Base-by-base conservation (phyloP, 805 yeast species). In the Cyberlindnera saturnus region DNA sequence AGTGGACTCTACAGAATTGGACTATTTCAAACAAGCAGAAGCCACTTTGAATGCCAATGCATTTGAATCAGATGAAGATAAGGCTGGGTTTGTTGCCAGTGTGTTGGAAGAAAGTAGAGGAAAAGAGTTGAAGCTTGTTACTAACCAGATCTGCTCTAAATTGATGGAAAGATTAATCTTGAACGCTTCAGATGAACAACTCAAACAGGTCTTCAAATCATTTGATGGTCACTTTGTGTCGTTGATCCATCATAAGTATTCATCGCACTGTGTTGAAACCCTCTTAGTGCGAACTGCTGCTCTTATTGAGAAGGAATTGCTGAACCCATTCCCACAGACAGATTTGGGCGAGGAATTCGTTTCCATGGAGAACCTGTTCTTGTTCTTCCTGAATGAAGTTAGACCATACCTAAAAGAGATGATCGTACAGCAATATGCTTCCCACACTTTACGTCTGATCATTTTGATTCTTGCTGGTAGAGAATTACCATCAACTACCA, bases 61-160 rank as follows among this genome's bases (percentile, higher is more conserved):
- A 0, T 87, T 91, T 57, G 86, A 77, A 16, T 65, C 71, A 15
- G 71, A 75, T 4, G 96, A 86, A 42, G 97, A 90, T 50, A 75
- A 81, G 52, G 63, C 61, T 7, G 82, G 83, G 2, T 89, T 91
- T 56, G 80, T 87, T 28, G 63, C 74, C 3, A 82, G 93, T 53
- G 86, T 91, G 2, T 72, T 90, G 51, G 91, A 83, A 50, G 99
- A 93, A 66, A 76, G 89, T 18, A 71, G 74, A 38, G 96, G 96
- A 3, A 89, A 90, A 55, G 98, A 91, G 63, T 69, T 93, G 52
- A 91, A 93, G 63, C 71, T 91, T 34, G 96, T 86, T 4, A 91
- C 96, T 3, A 90, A 91, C 58, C 97, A 90, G 59, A 88, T 91
- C 44, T 89, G 97, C 62, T 91, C 98, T 19, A 91, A 91, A 61